These are phyloP conservation scores for Bisporella sp. DNA, from an alignment of 2,329 filamentous ascomycete species.

Conservation along the genomic window DNA sequence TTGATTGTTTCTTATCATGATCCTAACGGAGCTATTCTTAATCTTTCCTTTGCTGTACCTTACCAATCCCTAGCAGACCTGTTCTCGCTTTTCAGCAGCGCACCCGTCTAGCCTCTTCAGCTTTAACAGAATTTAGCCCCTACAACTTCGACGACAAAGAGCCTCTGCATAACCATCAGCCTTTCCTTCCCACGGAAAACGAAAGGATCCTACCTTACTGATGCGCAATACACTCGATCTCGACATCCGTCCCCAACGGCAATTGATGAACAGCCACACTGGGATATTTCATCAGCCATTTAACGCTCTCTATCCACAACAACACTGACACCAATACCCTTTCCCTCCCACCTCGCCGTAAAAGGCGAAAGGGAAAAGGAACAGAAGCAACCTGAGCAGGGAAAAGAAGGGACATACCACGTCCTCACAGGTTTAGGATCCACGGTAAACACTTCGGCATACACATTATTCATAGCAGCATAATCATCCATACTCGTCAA, in stretches of 20 bases:
- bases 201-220: conserved; percentile 17
- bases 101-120: too few species aligned
- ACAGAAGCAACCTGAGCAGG: background rate
- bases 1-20: too few species aligned
- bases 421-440: conserved; percentile 41
- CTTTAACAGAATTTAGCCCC: too few species aligned
- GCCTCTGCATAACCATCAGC: background rate
- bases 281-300: background rate
- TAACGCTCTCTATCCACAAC: too few species aligned
- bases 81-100: too few species aligned
- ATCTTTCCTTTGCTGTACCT: too few species aligned
- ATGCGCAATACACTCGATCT: conserved; percentile 44
- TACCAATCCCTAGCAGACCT: too few species aligned
- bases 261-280: conserved; percentile 42
- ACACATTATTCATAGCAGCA: conserved; percentile 48
- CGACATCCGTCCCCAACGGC: conserved; percentile 42
- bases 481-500: conserved; percentile 60
- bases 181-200: background rate
- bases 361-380: too few species aligned
- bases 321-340: too few species aligned
- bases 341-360: too few species aligned
- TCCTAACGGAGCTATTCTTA: too few species aligned
- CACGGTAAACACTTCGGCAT: conserved; percentile 40
- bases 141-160: background rate
- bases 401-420: conserved; percentile 25